Percentiles rank a stretch among this genome's conserved stretches.
Evolutionary conservation across 345 rosid species (phyloP).

Genomic region (Kandelia obovata): DNA sequence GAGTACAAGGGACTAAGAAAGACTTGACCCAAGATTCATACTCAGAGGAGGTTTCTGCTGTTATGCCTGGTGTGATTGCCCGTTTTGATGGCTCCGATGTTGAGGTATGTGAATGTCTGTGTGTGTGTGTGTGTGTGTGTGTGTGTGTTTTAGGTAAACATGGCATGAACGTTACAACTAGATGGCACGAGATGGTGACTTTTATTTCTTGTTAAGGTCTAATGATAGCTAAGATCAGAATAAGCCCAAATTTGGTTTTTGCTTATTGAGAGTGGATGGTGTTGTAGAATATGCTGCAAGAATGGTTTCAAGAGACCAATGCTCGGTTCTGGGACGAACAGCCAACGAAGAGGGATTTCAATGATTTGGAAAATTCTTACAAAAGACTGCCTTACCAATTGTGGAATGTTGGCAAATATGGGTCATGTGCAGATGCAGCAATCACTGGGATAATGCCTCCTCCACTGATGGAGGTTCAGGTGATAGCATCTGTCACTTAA

Average conservation of each 20-base stretch:
- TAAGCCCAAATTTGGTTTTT: not conserved
- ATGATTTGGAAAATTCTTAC: slow-evolving; percentile 39
- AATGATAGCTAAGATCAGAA: not conserved
- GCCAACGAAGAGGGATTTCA: slow-evolving; percentile 34
- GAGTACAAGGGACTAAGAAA: slow-evolving; percentile 68
- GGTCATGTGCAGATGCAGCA: slow-evolving; percentile 77
- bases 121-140: no score
- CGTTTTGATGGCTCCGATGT: slow-evolving; percentile 80
- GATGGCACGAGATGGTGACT: not conserved
- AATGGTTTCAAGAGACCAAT: slow-evolving; percentile 55
- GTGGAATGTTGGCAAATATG: slow-evolving; percentile 86
- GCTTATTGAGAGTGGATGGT: not conserved
- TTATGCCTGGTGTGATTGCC: slow-evolving; percentile 72
- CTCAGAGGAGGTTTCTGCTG: slow-evolving; percentile 66
- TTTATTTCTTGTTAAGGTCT: not conserved
- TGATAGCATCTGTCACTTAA: slow-evolving; percentile 22
- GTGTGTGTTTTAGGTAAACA: no score
- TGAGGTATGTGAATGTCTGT: slow-evolving; percentile 39
- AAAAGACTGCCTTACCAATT: slow-evolving; percentile 67
- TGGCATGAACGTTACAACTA: not conserved
- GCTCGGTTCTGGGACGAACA: slow-evolving; percentile 76
- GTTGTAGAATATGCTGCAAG: slow-evolving; percentile 60
- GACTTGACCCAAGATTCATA: slow-evolving; percentile 57
- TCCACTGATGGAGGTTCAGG: slow-evolving; percentile 88
- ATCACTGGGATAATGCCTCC: slow-evolving; percentile 92